phyloP scores from a whole-genome alignment of 805 yeast species.

The Teunomyces tritomae region DNA sequence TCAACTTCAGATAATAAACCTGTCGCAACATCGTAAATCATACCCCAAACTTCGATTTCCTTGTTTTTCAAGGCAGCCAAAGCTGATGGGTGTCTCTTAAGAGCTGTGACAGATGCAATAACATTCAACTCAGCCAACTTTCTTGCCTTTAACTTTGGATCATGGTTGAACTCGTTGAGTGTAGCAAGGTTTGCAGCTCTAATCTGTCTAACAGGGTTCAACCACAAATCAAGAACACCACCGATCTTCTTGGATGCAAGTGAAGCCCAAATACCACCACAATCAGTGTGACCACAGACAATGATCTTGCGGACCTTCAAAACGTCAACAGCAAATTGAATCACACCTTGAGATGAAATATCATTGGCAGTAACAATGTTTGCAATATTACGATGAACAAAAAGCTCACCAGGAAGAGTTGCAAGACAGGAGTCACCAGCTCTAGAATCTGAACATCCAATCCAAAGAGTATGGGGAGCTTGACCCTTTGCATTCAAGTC shows the following conservation, averaged over 20 bases:
- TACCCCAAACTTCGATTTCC: constrained; percentile 74
- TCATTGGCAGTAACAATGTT: constrained; percentile 73
- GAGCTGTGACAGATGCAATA: constrained; percentile 63
- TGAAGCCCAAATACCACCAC: constrained; percentile 90
- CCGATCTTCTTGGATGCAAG: constrained; percentile 63
- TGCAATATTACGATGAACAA: constrained; percentile 86
- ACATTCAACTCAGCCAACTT: constrained; percentile 76
- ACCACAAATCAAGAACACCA: constrained; percentile 70
- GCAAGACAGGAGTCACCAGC: constrained; percentile 75
- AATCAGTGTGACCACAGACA: constrained; percentile 92
- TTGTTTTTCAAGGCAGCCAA: constrained; percentile 59
- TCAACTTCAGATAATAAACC: constrained; percentile 54
- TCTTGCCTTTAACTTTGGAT: constrained; percentile 54
- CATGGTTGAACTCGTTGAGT: constrained; percentile 45
- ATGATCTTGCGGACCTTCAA: constrained; percentile 77
- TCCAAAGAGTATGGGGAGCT: constrained; percentile 90
- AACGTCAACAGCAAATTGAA: constrained; percentile 85
- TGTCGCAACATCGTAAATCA: constrained; percentile 77
- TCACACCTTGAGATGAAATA: constrained; percentile 67
- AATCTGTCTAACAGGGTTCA: constrained; percentile 64
- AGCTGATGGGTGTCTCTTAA: constrained; percentile 66
- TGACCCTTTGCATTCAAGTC: constrained; percentile 76
- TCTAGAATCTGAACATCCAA: constrained; percentile 92
- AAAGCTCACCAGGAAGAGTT: constrained; percentile 87
- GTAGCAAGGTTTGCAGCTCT: constrained; percentile 56